Evolutionary conservation across 2,329 filamentous ascomycete species (phyloP), one percentile per base, ranked within the genome.

Genomic region (Phaeosphaeriaceae sp.): DNA sequence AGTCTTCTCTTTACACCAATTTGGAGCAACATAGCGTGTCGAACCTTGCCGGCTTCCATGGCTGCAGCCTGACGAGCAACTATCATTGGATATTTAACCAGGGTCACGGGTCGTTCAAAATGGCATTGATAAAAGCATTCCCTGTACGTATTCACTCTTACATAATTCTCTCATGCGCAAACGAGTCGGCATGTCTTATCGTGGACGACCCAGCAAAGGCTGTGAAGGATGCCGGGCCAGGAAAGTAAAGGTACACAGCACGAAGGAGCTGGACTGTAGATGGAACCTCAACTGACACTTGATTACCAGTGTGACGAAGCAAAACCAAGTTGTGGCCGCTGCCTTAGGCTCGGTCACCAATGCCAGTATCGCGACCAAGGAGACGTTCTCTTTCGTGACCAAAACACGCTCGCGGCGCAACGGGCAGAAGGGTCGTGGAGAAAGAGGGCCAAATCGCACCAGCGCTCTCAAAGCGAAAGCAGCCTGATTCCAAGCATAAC

Each of bases 121-220:
- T 15, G 6, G 6, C 3, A 36, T 15, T 3, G 11, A 36, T 3
- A 36, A 36, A 15, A 5, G 7, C 31, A 11, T 36, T 15, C 13
- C 31, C 13, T 11, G 31, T 36, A 5, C 13, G 13, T 36, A 36
- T 36, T 11, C 31, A 3, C 9, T 36, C 13, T 13, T 36, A 11
- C 11, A 5, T 36, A 7, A 11, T 27, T 36, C 31, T 36, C 11
- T 7, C 11, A 44, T 11, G 41, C n/a, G 11, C 17, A 44, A 11
- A 44, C n/a, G 2, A 19, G 2, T 19, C 17, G 20, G n/a, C 11
- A 76, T 75, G 72, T 72, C 71, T 25, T 76, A 76, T 54, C 71
- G 72, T 33, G 73, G 74, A 52, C 61, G 72, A 21, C 74, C 73
- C 13, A 76, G 74, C 59, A 76, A 75, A 66, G 73, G 74, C 25